These are phyloP conservation scores for Apiotrichum sp. DNA, from an alignment of 1,284 basidiomycete species.

Conservation along the genomic window DNA sequence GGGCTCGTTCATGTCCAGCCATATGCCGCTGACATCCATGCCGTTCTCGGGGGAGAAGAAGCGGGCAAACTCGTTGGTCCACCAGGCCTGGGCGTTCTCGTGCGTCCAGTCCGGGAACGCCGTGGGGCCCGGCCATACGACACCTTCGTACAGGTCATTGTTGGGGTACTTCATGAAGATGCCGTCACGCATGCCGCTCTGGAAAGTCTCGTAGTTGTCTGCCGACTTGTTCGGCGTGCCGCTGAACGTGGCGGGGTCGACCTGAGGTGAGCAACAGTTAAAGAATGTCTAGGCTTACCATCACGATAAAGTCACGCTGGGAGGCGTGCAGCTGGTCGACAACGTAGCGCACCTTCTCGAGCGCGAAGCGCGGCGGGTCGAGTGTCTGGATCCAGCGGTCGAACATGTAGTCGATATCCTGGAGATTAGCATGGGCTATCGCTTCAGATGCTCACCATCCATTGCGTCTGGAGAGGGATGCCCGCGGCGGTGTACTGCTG, in stretches of 20 bases:
- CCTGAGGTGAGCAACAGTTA: conserved; percentile 4
- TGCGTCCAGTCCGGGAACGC: conserved; percentile 65
- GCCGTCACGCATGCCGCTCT: conserved; percentile 54
- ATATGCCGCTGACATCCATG: conserved; percentile 50
- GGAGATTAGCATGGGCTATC: neutral
- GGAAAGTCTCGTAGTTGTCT: conserved; percentile 54
- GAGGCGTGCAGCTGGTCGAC: conserved; percentile 57
- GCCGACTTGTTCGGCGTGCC: conserved; percentile 16
- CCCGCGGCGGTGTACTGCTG: conserved; percentile 22
- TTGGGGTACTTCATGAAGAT: conserved; percentile 60
- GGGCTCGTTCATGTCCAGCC: conserved; percentile 62
- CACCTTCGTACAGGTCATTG: conserved; percentile 57
- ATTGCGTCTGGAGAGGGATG: conserved; percentile 21
- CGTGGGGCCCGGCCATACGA: conserved; percentile 67
- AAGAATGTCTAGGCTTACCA: conserved; percentile 45
- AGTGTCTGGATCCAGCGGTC: conserved; percentile 60
- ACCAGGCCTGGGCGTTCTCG: conserved; percentile 53
- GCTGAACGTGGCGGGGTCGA: conserved; percentile 60
- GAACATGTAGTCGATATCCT: conserved; percentile 59
- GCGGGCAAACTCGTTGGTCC: conserved; percentile 57
- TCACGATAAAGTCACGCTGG: conserved; percentile 59
- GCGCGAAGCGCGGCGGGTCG: conserved; percentile 62
- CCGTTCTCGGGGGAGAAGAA: conserved; percentile 52
- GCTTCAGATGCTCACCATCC: conserved; percentile 17
- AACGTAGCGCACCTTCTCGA: conserved; percentile 59